Conservation (phyloP, 2,329 filamentous ascomycete genomes). For the Fusarium praegraminearum region DNA sequence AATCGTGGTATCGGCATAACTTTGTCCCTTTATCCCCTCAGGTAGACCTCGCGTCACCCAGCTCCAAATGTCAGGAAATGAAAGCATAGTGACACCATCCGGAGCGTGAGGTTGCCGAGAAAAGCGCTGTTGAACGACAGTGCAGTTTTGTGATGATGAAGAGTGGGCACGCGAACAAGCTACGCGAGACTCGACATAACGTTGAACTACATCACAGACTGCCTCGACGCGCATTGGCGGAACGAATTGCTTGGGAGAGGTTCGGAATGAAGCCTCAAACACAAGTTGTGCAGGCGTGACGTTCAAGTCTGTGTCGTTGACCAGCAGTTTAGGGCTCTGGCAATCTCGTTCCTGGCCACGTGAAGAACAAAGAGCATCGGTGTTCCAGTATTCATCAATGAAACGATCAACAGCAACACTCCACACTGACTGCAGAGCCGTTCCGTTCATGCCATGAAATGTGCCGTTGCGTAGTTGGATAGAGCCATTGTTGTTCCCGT, state of each 20-base stretch:
- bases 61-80: background rate
- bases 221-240: background rate
- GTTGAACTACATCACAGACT: background rate
- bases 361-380: background rate
- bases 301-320: background rate
- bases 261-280: background rate
- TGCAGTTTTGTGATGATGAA: background rate
- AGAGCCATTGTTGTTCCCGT: background rate
- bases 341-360: background rate
- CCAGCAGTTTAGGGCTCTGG: background rate
- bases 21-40: background rate
- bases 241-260: background rate
- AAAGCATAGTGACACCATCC: background rate
- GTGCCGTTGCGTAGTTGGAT: conserved; percentile 11
- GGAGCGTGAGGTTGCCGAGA: background rate
- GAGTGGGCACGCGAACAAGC: background rate
- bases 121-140: background rate
- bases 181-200: background rate
- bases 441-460: background rate
- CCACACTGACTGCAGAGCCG: background rate
- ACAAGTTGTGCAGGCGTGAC: background rate
- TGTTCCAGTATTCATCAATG: background rate
- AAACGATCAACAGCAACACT: background rate
- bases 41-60: background rate
- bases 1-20: background rate